Conservation (phyloP, 1,284 basidiomycete species). For the Cryptococcus sp. region DNA sequence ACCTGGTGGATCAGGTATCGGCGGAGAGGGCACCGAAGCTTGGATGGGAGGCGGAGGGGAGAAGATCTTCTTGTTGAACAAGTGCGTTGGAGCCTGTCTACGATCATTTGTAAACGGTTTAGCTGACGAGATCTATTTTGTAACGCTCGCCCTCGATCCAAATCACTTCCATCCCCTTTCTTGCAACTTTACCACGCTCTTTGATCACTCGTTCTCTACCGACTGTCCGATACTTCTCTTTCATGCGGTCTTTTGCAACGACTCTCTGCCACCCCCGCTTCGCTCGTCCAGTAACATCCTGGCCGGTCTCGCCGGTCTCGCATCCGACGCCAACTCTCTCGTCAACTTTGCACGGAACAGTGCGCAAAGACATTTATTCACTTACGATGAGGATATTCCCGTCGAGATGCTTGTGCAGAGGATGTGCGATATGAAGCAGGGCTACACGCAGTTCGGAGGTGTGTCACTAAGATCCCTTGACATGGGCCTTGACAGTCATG, state of each 20-base stretch:
- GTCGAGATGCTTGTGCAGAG: conserved; percentile 93
- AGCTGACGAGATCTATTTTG: background rate
- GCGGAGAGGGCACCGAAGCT: conserved; percentile 64
- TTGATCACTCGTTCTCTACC: too few relatives aligned
- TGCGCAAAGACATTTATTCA: conserved; percentile 83
- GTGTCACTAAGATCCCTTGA: too few relatives aligned
- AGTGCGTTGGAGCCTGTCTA: conserved; percentile 48
- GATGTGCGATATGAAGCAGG: conserved; percentile 96
- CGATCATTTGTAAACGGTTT: background rate
- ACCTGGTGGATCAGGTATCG: conserved; percentile 63
- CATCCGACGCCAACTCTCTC: conserved; percentile 95
- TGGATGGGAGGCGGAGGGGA: conserved; percentile 82
- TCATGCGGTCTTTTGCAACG: too few relatives aligned
- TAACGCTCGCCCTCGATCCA: too few relatives aligned
- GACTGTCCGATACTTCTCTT: too few relatives aligned
- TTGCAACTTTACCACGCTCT: too few relatives aligned
- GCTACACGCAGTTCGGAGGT: conserved; percentile 98
- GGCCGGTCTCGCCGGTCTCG: conserved; percentile 91
- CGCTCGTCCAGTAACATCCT: conserved; percentile 76
- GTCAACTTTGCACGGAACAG: conserved; percentile 91
- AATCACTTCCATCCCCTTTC: too few relatives aligned
- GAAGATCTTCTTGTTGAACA: conserved; percentile 94
- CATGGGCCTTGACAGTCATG: conserved; percentile 34
- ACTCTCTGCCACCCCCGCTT: background rate
- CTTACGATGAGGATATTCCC: conserved; percentile 96